These are phyloP conservation scores for Hymenoscyphus salicellus DNA, from an alignment of 2,329 filamentous ascomycete genomes.

Conservation along the genomic window DNA sequence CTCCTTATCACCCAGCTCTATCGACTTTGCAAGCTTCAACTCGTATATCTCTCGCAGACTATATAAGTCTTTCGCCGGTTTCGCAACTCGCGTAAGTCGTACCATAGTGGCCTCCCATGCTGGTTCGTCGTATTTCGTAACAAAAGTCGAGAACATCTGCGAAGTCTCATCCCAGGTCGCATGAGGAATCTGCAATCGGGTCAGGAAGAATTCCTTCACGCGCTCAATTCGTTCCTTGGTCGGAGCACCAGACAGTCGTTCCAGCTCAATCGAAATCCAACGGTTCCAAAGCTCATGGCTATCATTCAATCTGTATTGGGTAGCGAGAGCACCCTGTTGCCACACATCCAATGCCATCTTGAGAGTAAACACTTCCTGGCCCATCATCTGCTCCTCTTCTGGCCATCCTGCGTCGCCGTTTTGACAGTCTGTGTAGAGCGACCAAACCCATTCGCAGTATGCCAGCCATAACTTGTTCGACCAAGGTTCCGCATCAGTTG, in stretches of 20 bases:
- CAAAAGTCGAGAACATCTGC: slow-evolving; percentile 70
- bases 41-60: slow-evolving; percentile 66
- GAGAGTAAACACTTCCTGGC: slow-evolving; percentile 68
- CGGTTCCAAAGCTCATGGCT: slow-evolving; percentile 78
- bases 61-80: slow-evolving; percentile 62
- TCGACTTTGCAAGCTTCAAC: slow-evolving; percentile 59
- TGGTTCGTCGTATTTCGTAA: slow-evolving; percentile 67
- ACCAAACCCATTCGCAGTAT: slow-evolving; percentile 76
- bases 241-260: slow-evolving; percentile 58
- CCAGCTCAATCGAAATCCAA: slow-evolving; percentile 69
- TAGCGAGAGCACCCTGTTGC: slow-evolving; percentile 68
- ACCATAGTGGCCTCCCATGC: slow-evolving; percentile 74
- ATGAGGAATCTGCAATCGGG: slow-evolving; percentile 71
- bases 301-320: slow-evolving; percentile 71
- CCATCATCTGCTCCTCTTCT: slow-evolving; percentile 66
- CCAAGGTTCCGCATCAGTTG: slow-evolving; percentile 67
- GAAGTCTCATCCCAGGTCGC: slow-evolving; percentile 72
- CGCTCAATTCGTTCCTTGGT: slow-evolving; percentile 58
- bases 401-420: slow-evolving; percentile 55
- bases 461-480: slow-evolving; percentile 73
- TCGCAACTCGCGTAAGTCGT: slow-evolving; percentile 60
- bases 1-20: slow-evolving; percentile 53
- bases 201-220: slow-evolving; percentile 66
- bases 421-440: slow-evolving; percentile 64
- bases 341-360: slow-evolving; percentile 66